These are phyloP conservation scores for Rhizophora mangle DNA, from an alignment of 345 rosid species.

Conservation along the genomic window DNA sequence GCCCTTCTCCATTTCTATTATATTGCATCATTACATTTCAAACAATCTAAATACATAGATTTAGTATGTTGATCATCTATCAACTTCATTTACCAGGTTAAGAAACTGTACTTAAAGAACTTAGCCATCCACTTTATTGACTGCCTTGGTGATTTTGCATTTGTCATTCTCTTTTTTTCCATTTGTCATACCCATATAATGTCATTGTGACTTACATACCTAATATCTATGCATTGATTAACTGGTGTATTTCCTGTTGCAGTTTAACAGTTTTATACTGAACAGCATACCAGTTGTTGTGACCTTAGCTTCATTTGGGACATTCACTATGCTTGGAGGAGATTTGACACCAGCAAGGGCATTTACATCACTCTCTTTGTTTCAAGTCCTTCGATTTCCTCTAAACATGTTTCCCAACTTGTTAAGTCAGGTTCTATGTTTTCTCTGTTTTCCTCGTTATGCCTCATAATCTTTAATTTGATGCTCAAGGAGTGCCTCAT, in stretches of 20 bases:
- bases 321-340: slow-evolving; percentile 35
- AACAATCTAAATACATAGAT: too few species aligned
- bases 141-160: not conserved
- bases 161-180: not conserved
- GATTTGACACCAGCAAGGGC: slow-evolving; percentile 37
- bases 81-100: not conserved
- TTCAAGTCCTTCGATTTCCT: slow-evolving; percentile 34
- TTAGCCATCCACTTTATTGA: not conserved
- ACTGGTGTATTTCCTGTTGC: slow-evolving; percentile 17
- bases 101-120: not conserved
- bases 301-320: slow-evolving; percentile 32
- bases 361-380: slow-evolving; percentile 33
- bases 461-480: not conserved
- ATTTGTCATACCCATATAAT: not conserved
- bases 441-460: slow-evolving; percentile 1
- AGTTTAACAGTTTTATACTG: slow-evolving; percentile 32
- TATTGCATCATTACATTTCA: too few species aligned
- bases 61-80: not conserved
- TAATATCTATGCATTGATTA: not conserved
- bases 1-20: too few species aligned
- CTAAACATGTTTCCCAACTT: slow-evolving; percentile 38
- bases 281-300: slow-evolving; percentile 36
- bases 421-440: slow-evolving; percentile 25
- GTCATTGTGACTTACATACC: not conserved
- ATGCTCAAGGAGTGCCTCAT: not conserved